phyloP scores from a whole-genome alignment of 1,139 yeast genomes.

The Suhomyces chickasaworum region DNA sequence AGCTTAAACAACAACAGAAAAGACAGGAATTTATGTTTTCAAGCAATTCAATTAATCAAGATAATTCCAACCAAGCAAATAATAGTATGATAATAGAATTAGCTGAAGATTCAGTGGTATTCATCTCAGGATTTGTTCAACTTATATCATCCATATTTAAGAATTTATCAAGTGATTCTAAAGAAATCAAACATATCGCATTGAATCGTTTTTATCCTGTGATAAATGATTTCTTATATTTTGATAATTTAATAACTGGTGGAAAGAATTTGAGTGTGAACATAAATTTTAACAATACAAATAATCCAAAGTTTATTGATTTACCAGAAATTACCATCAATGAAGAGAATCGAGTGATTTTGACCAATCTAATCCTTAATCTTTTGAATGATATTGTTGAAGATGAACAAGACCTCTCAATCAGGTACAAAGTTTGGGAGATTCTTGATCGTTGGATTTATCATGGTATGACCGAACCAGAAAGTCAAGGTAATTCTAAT shows the following conservation, averaged over 20 bases:
- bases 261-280: constrained; percentile 21
- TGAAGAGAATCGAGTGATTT: constrained; percentile 40
- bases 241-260: constrained; percentile 41
- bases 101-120: constrained; percentile 79
- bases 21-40: constrained; percentile 42
- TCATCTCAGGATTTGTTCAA: constrained; percentile 69
- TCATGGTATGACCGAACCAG: constrained; percentile 29
- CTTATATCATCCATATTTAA: constrained; percentile 39
- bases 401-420: constrained; percentile 30
- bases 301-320: constrained; percentile 25
- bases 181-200: constrained; percentile 32
- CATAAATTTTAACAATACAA: constrained; percentile 16
- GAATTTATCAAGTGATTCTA: constrained; percentile 31
- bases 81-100: constrained; percentile 50
- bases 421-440: constrained; percentile 64
- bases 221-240: constrained; percentile 39
- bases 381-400: constrained; percentile 54
- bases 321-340: constrained; percentile 32
- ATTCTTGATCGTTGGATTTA: constrained; percentile 76
- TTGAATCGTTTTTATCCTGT: constrained; percentile 42
- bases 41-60: constrained; percentile 18
- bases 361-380: constrained; percentile 38
- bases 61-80: constrained; percentile 20
- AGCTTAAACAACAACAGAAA: constrained; percentile 35
- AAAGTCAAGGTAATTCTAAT: constrained; percentile 12